phyloP scores from a whole-genome alignment of 1,284 basidiomycete genomes.

The Phellinidium pouzarii region DNA sequence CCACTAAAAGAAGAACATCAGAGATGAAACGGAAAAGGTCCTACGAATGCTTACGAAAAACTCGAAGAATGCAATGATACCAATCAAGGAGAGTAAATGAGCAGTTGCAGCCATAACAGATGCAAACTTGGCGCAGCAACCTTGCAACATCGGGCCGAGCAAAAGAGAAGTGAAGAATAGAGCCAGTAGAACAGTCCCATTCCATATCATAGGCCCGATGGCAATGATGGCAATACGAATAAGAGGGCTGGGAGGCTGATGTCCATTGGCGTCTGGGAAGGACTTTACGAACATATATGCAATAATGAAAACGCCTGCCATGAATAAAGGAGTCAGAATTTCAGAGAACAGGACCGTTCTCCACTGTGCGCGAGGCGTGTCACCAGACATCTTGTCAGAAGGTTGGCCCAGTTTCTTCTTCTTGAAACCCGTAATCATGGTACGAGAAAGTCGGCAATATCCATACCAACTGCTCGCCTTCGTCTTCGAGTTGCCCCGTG shows the following conservation, averaged over 20 bases:
- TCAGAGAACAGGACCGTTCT: constrained; percentile 80
- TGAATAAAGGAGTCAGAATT: constrained; percentile 75
- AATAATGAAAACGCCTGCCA: constrained; percentile 74
- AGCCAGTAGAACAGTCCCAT: constrained; percentile 80
- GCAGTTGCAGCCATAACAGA: constrained; percentile 87
- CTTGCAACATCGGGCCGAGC: constrained; percentile 86
- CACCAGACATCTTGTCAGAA: constrained; percentile 88
- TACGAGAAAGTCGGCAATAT: constrained; percentile 91
- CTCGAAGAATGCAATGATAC: constrained; percentile 87
- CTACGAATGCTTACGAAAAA: constrained; percentile 77
- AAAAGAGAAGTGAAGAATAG: constrained; percentile 91
- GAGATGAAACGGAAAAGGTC: constrained; percentile 2
- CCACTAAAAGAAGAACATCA: constrained; percentile 53
- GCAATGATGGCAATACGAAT: constrained; percentile 88
- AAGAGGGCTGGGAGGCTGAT: constrained; percentile 66
- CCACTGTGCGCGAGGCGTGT: constrained; percentile 88
- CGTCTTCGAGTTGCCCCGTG: constrained; percentile 88
- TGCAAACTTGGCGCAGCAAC: constrained; percentile 76
- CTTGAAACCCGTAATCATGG: constrained; percentile 97
- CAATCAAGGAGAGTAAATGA: constrained; percentile 74
- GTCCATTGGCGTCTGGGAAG: constrained; percentile 68
- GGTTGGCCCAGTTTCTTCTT: constrained; percentile 95
- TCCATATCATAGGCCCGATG: constrained; percentile 93
- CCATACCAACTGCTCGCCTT: constrained; percentile 98
- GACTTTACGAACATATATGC: constrained; percentile 91